phyloP scores from a whole-genome alignment of 352 stramenopile genomes.

The Globisporangium lucens region DNA sequence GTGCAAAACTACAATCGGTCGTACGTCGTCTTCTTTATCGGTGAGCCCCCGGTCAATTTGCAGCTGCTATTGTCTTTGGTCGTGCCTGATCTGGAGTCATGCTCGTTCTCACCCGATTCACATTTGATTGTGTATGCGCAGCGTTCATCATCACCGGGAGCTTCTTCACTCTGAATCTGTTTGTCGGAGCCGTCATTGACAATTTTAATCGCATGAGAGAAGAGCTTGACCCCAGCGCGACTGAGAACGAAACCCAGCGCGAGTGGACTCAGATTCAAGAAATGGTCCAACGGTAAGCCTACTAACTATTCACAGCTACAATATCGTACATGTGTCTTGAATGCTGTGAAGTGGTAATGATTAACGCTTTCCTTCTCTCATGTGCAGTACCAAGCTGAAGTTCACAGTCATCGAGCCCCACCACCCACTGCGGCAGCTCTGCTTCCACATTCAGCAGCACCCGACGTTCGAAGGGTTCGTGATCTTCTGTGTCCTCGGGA shows the following conservation, averaged over 20 bases:
- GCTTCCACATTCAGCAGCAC: conserved; percentile 34
- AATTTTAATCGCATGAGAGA: conserved; percentile 76
- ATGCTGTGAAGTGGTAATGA: not conserved
- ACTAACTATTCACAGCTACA: not conserved
- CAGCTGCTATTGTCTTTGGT: not conserved
- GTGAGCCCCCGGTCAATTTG: conserved; percentile 16
- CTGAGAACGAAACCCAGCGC: conserved; percentile 63
- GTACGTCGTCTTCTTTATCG: conserved; percentile 77
- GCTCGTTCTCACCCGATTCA: not conserved
- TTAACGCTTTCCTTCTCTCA: not conserved
- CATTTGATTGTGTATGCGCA: conserved; percentile 10
- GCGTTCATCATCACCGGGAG: conserved; percentile 83
- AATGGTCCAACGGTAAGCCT: conserved; percentile 23
- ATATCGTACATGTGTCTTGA: not conserved
- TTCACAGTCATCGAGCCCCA: conserved; percentile 25
- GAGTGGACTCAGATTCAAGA: conserved; percentile 63
- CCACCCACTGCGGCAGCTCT: conserved; percentile 20
- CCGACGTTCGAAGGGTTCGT: conserved; percentile 30
- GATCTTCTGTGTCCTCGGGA: conserved; percentile 32
- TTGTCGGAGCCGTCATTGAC: conserved; percentile 87
- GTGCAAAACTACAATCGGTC: conserved; percentile 61
- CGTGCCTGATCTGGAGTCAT: not conserved
- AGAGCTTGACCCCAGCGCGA: conserved; percentile 31
- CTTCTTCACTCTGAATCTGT: conserved; percentile 89
- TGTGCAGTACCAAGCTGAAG: conserved; percentile 25